Evolutionary conservation across 208 protist species (phyloP).

Genomic region (Wallacemonas collosoma): DNA sequence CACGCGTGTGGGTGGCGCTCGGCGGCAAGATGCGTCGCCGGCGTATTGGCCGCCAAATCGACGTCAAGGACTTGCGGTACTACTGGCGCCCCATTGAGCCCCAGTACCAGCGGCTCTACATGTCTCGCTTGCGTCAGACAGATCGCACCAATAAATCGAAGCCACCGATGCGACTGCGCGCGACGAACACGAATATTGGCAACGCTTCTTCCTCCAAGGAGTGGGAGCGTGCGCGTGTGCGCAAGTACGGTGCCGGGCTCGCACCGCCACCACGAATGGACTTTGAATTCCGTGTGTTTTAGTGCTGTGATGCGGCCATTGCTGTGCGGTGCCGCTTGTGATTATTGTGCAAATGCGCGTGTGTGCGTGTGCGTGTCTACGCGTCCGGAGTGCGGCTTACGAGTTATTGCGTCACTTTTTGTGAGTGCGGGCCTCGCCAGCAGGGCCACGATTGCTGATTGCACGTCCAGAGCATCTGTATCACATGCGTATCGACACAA

Average conservation of each 20-base stretch:
- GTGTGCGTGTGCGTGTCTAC: too few species aligned
- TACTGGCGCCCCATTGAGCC: conserved; percentile 92
- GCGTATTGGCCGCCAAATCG: conserved; percentile 84
- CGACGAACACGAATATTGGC: conserved; percentile 78
- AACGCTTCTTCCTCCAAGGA: conserved; percentile 47
- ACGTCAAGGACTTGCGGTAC: conserved; percentile 89
- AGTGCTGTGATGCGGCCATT: background rate
- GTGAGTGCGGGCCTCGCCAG: too few species aligned
- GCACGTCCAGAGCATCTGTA: too few species aligned
- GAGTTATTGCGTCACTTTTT: too few species aligned
- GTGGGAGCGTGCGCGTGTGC: conserved; percentile 75
- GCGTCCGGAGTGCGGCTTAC: too few species aligned
- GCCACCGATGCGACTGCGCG: conserved; percentile 69
- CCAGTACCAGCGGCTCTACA: conserved; percentile 91
- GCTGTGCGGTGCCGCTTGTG: too few species aligned
- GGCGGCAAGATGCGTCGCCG: conserved; percentile 91
- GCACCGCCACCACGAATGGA: conserved; percentile 77
- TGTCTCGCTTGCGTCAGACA: conserved; percentile 72
- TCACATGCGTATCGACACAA: too few species aligned
- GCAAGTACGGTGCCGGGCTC: conserved; percentile 73
- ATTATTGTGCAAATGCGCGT: too few species aligned
- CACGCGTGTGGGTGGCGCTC: conserved; percentile 86
- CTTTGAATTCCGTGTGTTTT: conserved; percentile 90
- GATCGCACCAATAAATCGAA: conserved; percentile 64
- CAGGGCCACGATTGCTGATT: too few species aligned